Base-by-base conservation (phyloP, 2,329 filamentous ascomycete genomes). In the Amylocarpus encephaloides region DNA sequence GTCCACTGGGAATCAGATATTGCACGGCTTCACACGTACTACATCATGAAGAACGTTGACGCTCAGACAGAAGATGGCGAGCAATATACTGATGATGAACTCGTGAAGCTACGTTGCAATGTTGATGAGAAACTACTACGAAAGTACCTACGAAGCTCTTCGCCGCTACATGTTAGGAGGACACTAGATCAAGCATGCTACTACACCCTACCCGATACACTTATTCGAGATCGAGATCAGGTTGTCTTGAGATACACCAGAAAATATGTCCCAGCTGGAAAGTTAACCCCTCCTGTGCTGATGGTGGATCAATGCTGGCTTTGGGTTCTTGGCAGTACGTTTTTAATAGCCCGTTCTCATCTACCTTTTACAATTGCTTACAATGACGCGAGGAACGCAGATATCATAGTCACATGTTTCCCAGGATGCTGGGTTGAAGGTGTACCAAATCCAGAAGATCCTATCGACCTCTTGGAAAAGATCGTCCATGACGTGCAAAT, bases 221-320 rank as follows among this genome's bases (percentile, higher is more conserved):
- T 26, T 26, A 26, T 26, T 26, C 22, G 22, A 26, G 22, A 26
- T 43, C 26, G 29, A 6, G 41, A 43, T 33, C 41, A 43, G 18
- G 41, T 43, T 13, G 41, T 43, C 9, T 43, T 16, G 5, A n/a
- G 41, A 2, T 32, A 13, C 13, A 43, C 41, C 4, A 43, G 16
- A 15, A 12, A 43, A 3, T 26, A 33, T n/a, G n/a, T 12, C 12
- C 6, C 15, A 0, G 33, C 29, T 32, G 18, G 26, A 18, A 43
- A 30, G 26, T n/a, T 30, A 13, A 43, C 26, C 16, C 41, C 39
- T 3, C 39, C 39, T 15, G 39, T 42, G 13, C 29, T 42, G 15
- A 42, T 42, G 39, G 39, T 42, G 12, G 39, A 42, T 15, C 39
- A 42, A 13, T 42, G 39, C 29, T 42, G 39, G 39, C 19, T 42